Conservation (phyloP, 768 basidiomycete genomes). For the Lentinula aciculospora region DNA sequence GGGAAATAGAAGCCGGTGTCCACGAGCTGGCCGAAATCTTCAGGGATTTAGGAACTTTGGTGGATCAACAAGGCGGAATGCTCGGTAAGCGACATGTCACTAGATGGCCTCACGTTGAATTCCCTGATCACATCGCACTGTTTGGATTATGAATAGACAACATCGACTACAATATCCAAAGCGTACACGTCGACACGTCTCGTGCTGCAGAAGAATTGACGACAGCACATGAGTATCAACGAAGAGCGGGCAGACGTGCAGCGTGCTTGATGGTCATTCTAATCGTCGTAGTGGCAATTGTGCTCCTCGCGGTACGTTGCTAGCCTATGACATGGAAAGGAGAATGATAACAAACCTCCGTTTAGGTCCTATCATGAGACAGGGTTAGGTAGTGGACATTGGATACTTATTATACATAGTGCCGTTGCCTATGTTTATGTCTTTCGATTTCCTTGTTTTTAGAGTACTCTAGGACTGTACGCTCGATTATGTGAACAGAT, state of each 20-base stretch:
- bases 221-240: constrained; percentile 89
- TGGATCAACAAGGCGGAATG: constrained; percentile 92
- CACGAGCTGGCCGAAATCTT: constrained; percentile 96
- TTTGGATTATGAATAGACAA: constrained; percentile 54
- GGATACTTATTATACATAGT: too few relatives aligned
- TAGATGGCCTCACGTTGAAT: neutral
- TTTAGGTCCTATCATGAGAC: too few relatives aligned
- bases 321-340: too few relatives aligned
- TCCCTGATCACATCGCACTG: neutral
- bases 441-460: constrained; percentile 58
- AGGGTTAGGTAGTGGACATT: too few relatives aligned
- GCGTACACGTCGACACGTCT: constrained; percentile 75
- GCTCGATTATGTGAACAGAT: too few relatives aligned
- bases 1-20: constrained; percentile 95
- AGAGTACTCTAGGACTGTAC: constrained; percentile 17
- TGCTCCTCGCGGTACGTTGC: constrained; percentile 88
- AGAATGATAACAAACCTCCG: too few relatives aligned
- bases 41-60: constrained; percentile 90
- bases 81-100: constrained; percentile 48
- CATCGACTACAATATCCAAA: constrained; percentile 90
- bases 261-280: constrained; percentile 88
- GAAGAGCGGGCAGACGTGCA: constrained; percentile 86
- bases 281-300: constrained; percentile 79
- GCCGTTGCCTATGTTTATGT: too few relatives aligned
- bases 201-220: constrained; percentile 83